Conservation (phyloP, 495 filamentous ascomycete species). For the Diplogelasinospora grovesii region DNA sequence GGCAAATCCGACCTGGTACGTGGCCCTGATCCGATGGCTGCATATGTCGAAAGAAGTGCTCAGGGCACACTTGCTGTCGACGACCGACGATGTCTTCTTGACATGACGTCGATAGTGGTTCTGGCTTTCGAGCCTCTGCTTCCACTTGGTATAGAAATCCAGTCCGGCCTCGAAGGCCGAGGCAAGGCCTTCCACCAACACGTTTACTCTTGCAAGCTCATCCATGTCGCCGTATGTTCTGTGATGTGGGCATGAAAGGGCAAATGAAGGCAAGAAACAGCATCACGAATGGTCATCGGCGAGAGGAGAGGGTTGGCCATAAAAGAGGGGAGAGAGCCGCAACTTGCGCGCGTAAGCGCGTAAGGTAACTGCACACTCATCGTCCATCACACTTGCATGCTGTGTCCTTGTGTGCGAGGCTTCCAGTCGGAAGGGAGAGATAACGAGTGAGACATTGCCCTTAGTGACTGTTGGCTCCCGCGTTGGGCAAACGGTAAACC, state of each 20-base stretch:
- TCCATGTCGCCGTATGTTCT: too few species aligned
- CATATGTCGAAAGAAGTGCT: conserved; percentile 30
- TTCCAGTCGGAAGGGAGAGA: too few species aligned
- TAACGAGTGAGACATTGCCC: too few species aligned
- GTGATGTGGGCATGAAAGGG: background rate
- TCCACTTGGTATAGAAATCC: conserved; percentile 30
- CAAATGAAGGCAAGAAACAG: background rate
- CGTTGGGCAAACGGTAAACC: too few species aligned
- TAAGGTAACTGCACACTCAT: too few species aligned
- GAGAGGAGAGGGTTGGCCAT: background rate
- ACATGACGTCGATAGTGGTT: conserved; percentile 9
- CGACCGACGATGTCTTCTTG: conserved; percentile 1
- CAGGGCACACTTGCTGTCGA: conserved; percentile 20
- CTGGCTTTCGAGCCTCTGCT: conserved; percentile 18
- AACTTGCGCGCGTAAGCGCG: too few species aligned
- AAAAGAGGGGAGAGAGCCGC: too few species aligned
- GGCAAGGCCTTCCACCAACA: conserved; percentile 23
- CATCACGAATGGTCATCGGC: background rate
- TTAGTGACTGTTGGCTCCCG: too few species aligned
- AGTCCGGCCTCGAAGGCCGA: conserved; percentile 27
- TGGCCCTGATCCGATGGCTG: conserved; percentile 24
- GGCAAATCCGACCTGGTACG: conserved; percentile 27
- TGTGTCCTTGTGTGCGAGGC: too few species aligned
- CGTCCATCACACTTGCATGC: too few species aligned
- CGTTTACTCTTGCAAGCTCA: conserved; percentile 26